phyloP scores from a whole-genome alignment of 352 stramenopile genomes.

The Phytophthora pisi region DNA sequence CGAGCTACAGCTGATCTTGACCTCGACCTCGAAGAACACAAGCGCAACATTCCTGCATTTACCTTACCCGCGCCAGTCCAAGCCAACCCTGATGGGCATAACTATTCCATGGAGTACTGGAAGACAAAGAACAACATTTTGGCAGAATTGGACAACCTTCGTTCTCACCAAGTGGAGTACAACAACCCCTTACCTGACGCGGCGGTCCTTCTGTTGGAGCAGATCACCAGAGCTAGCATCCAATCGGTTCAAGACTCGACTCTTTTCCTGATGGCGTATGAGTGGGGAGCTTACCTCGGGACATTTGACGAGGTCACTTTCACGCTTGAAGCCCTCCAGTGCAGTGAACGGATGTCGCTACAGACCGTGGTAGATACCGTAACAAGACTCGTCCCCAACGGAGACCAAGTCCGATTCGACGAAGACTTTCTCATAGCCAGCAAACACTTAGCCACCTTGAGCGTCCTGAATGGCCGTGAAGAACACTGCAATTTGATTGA shows the following conservation, averaged over 20 bases:
- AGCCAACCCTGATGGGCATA: neutral
- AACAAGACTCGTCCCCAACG: neutral
- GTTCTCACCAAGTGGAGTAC: constrained; percentile 5
- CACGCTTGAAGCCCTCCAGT: constrained; percentile 1
- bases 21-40: constrained; percentile 17
- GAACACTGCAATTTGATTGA: neutral
- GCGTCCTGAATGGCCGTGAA: constrained; percentile 3
- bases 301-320: neutral
- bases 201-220: constrained; percentile 10
- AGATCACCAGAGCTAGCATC: constrained; percentile 3
- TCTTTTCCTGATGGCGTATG: constrained; percentile 13
- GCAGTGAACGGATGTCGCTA: neutral
- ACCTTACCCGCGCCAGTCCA: constrained; percentile 9
- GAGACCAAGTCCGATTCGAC: neutral
- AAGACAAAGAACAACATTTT: constrained; percentile 1
- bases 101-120: constrained; percentile 17
- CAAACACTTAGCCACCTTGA: constrained; percentile 1
- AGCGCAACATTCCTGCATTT: constrained; percentile 13
- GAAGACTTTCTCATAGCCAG: neutral
- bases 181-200: constrained; percentile 2
- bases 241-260: constrained; percentile 10
- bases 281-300: constrained; percentile 4
- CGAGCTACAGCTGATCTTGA: constrained; percentile 22
- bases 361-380: neutral
- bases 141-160: neutral